phyloP scores from a whole-genome alignment of 805 yeast species.

The Kodamaea kakaduensis region DNA sequence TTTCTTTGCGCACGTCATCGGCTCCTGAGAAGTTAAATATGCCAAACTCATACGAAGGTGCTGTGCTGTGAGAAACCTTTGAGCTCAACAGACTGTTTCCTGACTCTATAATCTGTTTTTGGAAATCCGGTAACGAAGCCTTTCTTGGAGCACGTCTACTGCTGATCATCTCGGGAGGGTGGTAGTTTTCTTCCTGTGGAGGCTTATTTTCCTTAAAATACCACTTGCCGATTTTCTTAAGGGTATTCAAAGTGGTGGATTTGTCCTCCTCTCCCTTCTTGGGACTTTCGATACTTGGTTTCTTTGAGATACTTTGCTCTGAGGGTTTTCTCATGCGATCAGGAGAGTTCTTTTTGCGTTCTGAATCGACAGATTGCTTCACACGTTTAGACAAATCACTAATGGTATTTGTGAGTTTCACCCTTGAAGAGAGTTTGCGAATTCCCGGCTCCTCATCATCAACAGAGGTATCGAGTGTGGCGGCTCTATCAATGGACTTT shows the following conservation, averaged over 20 bases:
- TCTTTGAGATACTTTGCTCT: no score
- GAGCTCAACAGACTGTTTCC: constrained; percentile 2
- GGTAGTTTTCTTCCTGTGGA: constrained; percentile 21
- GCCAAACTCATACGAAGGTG: constrained; percentile 21
- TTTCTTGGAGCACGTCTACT: constrained; percentile 43
- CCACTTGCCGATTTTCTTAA: constrained; percentile 67
- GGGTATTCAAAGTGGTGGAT: constrained; percentile 28
- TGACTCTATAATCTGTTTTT: constrained; percentile 5
- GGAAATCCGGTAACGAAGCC: constrained; percentile 9
- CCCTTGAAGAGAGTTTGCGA: constrained; percentile 10
- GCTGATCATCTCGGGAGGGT: constrained; percentile 67
- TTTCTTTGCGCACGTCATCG: no score
- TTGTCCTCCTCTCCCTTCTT: constrained; percentile 2
- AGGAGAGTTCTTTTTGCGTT: no score
- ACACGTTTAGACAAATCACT: constrained; percentile 9
- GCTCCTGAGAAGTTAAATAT: constrained; percentile 8
- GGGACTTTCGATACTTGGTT: neutral
- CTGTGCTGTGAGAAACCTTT: neutral
- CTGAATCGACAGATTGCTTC: no score
- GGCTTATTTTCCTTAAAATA: constrained; percentile 47
- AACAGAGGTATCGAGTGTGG: neutral
- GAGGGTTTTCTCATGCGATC: constrained; percentile 1
- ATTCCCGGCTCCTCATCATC: neutral
- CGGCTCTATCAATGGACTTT: neutral
- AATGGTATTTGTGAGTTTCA: constrained; percentile 18